Evolutionary conservation across 2,329 filamentous ascomycete species (phyloP), one percentile per base, ranked within the genome.

Genomic region (Furcasterigmium furcatum): DNA sequence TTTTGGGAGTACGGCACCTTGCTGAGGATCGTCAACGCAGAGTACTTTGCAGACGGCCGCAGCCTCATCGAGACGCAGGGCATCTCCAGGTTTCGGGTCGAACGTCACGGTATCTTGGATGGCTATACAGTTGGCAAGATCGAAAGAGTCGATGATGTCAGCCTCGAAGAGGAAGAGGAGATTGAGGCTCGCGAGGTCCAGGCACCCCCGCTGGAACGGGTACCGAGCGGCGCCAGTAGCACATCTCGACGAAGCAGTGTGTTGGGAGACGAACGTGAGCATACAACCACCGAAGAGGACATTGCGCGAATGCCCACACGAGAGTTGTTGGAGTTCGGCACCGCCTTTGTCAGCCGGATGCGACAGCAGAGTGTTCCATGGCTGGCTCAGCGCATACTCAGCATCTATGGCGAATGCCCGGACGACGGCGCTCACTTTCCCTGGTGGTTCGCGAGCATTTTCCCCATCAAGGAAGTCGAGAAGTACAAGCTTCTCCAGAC

Each of bases 401-500:
- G 80, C 25, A 82, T 87, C 6, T 94, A 92, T 53, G 91, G 91
- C 12, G 80, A 87, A 47, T 85, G 85, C 18, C 91, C 90, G 0
- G 72, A 79, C 14, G 88, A 95, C 57, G 84, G 89, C 1, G 84
- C 84, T 4, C 63, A 81, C 2, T 94, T 96, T 54, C 88, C 91
- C 0, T 96, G 91, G 77, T 96, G 91, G 91, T 86, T 96, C 54
- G 91, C 87, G 9, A 88, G 82, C 58, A 83, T 94, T 18, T 66
- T 95, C 12, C 90, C 90, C 0, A 82, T 94, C 30, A 77, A 79
- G 13, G 87, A 94, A 21, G 71, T 82, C 22, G 86, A 94, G 56
- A 95, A 92, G 61, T 95, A 95, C 54, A 74, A 78, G 12, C 68
- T 96, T 18, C 67, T 96, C 13, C 74, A 74, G 12, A 87, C 85